phyloP scores from a whole-genome alignment of 2,329 filamentous ascomycete species.

The Graphiopsis chlorocephala region DNA sequence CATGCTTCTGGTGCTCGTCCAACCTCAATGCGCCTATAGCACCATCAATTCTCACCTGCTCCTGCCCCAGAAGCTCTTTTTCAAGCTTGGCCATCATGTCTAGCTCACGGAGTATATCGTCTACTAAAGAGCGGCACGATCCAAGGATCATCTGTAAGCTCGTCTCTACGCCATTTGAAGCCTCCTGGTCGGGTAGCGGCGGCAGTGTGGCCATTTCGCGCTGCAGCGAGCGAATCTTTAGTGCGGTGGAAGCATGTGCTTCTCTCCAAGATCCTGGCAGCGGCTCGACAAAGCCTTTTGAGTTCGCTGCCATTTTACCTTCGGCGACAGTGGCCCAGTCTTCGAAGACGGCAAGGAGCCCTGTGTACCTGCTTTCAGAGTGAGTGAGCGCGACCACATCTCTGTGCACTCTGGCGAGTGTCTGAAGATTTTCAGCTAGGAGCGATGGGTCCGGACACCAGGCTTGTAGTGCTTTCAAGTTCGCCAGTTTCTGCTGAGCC shows the following conservation, averaged over 20 bases:
- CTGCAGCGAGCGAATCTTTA: slow-evolving; percentile 57
- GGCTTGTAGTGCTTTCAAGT: slow-evolving; percentile 51
- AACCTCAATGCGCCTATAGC: slow-evolving; percentile 6
- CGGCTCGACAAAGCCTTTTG: slow-evolving; percentile 51
- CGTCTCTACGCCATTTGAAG: slow-evolving; percentile 26
- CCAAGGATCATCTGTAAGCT: slow-evolving; percentile 51
- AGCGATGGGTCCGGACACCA: slow-evolving; percentile 46
- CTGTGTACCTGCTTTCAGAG: slow-evolving; percentile 44
- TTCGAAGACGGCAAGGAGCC: slow-evolving; percentile 58
- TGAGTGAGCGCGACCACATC: slow-evolving; percentile 12
- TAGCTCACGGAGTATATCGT: slow-evolving; percentile 62
- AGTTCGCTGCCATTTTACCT: slow-evolving; percentile 36
- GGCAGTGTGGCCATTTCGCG: slow-evolving; percentile 50
- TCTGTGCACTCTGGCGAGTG: slow-evolving; percentile 36
- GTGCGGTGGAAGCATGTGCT: slow-evolving; percentile 52
- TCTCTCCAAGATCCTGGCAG: slow-evolving; percentile 59
- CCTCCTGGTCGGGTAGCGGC: slow-evolving; percentile 15
- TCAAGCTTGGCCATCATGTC: slow-evolving; percentile 62
- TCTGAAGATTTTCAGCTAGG: slow-evolving; percentile 57
- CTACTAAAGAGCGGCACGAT: slow-evolving; percentile 50
- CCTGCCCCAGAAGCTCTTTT: slow-evolving; percentile 53
- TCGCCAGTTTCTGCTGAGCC: slow-evolving; percentile 45
- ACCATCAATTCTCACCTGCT: slow-evolving; percentile 57
- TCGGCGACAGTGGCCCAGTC: slow-evolving; percentile 49
- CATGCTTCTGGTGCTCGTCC: not conserved